Conservation (phyloP, 2,329 filamentous ascomycete genomes). For the Hypomyces perniciosus region DNA sequence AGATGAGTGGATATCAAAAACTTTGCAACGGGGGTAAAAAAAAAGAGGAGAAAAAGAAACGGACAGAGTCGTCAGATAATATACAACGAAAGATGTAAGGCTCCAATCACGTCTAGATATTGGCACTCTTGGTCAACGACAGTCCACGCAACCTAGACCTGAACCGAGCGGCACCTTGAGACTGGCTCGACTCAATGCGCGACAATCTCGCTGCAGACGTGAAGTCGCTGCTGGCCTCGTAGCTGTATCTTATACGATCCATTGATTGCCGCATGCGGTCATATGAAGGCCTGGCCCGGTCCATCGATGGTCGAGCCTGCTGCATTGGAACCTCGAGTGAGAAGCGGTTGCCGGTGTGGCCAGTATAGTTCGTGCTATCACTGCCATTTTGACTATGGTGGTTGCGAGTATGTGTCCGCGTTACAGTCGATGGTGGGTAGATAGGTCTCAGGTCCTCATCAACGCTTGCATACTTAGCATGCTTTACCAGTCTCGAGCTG, state of each 20-base stretch:
- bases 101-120: slow-evolving; percentile 25
- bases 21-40: slow-evolving; percentile 2
- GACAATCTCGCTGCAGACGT: slow-evolving; percentile 82
- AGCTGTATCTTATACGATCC: slow-evolving; percentile 77
- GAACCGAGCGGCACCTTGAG: slow-evolving; percentile 27
- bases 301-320: slow-evolving; percentile 50
- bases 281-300: slow-evolving; percentile 74
- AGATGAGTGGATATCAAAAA: slow-evolving; percentile 27
- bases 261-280: slow-evolving; percentile 82
- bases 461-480: slow-evolving; percentile 55
- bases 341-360: slow-evolving; percentile 58
- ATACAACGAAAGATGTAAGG: slow-evolving; percentile 21
- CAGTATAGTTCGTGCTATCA: slow-evolving; percentile 86
- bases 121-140: slow-evolving; percentile 37
- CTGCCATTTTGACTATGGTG: slow-evolving; percentile 84
- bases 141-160: slow-evolving; percentile 36
- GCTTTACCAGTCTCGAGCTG: slow-evolving; percentile 50
- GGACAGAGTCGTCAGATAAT: slow-evolving; percentile 20
- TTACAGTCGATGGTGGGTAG: slow-evolving; percentile 85
- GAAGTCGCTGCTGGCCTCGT: slow-evolving; percentile 84
- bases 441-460: slow-evolving; percentile 89
- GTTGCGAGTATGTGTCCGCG: slow-evolving; percentile 65
- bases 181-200: slow-evolving; percentile 71
- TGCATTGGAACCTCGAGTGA: slow-evolving; percentile 37
- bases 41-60: neutral